Conservation (phyloP, 768 basidiomycete genomes). For the Amanita polypyramis region DNA sequence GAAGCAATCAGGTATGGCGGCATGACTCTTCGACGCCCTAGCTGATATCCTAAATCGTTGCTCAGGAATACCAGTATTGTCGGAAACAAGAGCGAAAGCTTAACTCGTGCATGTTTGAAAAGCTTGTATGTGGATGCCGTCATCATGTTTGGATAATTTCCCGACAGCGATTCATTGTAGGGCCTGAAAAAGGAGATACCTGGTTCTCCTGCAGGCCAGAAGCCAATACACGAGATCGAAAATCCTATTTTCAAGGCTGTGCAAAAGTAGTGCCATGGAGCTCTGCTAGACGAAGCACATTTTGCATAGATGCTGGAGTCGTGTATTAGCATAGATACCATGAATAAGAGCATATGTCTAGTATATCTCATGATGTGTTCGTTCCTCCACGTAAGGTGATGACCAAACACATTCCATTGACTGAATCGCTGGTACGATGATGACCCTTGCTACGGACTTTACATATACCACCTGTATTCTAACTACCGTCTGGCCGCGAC, state of each 20-base stretch:
- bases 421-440: too few relatives aligned
- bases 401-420: neutral
- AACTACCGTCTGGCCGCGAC: neutral
- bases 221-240: constrained; percentile 82
- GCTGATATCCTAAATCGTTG: neutral
- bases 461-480: too few relatives aligned
- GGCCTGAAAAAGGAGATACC: constrained; percentile 89
- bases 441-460: neutral
- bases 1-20: constrained; percentile 81
- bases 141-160: neutral
- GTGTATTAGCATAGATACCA: neutral
- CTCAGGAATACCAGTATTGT: constrained; percentile 80
- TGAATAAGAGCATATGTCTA: too few relatives aligned
- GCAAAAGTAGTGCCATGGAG: constrained; percentile 76
- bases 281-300: neutral
- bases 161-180: constrained; percentile 29
- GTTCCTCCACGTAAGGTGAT: neutral
- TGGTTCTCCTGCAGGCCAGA: constrained; percentile 71
- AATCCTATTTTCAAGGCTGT: constrained; percentile 74
- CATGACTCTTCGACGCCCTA: neutral
- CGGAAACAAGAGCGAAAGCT: constrained; percentile 80
- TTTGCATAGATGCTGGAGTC: neutral
- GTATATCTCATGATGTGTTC: neutral
- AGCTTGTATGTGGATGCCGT: constrained; percentile 56
- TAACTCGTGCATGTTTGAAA: constrained; percentile 94